Evolutionary conservation across 2,329 filamentous ascomycete genomes (phyloP).

Genomic region (Aciculosporium take): DNA sequence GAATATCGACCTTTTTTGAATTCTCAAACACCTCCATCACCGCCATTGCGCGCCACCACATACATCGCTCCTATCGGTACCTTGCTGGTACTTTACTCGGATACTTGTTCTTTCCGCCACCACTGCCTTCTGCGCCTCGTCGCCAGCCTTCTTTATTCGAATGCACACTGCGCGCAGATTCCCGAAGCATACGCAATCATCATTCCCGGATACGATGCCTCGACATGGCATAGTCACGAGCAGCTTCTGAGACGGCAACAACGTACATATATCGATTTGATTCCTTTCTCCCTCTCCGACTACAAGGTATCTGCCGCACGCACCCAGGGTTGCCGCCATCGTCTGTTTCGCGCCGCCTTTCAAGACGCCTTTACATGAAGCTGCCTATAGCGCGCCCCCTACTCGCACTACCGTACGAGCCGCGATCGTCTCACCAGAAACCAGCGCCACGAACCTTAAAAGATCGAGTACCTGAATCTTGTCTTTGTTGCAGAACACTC

Average conservation of each 20-base stretch:
- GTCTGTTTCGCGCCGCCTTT: neutral
- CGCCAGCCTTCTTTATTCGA: neutral
- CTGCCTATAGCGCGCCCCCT: no score
- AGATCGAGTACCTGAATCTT: neutral
- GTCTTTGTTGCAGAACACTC: neutral
- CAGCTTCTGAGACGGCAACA: conserved; percentile 1
- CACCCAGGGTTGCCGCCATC: neutral
- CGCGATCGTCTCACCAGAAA: neutral
- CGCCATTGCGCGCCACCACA: neutral
- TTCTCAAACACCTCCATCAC: neutral
- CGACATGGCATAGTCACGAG: neutral
- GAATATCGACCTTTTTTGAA: neutral
- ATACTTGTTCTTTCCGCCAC: neutral
- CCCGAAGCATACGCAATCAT: conserved; percentile 1
- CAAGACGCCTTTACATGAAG: neutral
- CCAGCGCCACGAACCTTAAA: neutral
- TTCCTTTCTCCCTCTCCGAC: no score
- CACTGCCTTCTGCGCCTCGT: neutral
- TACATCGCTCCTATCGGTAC: no score
- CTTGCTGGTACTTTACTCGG: no score
- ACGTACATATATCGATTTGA: neutral
- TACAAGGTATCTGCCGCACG: neutral
- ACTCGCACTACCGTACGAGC: no score
- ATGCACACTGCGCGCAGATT: neutral
- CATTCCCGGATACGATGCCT: conserved; percentile 1